phyloP scores from a whole-genome alignment of 495 filamentous ascomycete genomes.

The Penicillium taxi region DNA sequence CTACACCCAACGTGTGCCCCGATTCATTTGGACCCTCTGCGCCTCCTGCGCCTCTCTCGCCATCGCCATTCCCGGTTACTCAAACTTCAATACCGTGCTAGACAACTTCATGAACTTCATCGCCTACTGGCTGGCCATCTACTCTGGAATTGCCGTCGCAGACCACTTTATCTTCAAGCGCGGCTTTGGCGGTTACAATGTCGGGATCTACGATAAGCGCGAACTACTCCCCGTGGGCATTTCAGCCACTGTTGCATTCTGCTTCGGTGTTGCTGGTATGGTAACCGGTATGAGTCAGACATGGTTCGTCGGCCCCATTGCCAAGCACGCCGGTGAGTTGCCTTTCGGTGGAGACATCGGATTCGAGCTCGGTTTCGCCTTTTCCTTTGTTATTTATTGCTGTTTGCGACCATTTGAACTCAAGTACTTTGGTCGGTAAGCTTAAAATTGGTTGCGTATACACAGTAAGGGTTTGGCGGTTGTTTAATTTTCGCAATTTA shows the following conservation, averaged over 20 bases:
- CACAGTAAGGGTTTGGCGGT: conserved; percentile 3
- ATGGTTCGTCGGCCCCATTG: conserved; percentile 70
- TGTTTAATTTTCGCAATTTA: neutral
- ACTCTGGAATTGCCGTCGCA: conserved; percentile 59
- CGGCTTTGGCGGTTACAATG: conserved; percentile 53
- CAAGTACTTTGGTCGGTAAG: conserved; percentile 29
- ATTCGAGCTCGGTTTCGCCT: conserved; percentile 56
- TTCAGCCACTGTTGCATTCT: conserved; percentile 60
- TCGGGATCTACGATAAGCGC: conserved; percentile 53
- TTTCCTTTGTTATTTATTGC: conserved; percentile 26
- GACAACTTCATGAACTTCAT: conserved; percentile 76
- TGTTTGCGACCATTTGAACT: conserved; percentile 30
- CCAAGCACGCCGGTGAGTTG: conserved; percentile 48
- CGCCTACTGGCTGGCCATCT: conserved; percentile 81
- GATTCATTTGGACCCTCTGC: conserved; percentile 68
- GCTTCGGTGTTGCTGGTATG: conserved; percentile 62
- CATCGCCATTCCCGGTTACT: conserved; percentile 71
- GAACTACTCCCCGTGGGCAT: conserved; percentile 60
- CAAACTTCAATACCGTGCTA: conserved; percentile 60
- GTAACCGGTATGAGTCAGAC: conserved; percentile 69
- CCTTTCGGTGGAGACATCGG: conserved; percentile 64
- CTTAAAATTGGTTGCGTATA: conserved; percentile 10
- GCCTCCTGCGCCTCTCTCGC: conserved; percentile 63
- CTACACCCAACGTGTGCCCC: conserved; percentile 59
- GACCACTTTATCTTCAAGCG: conserved; percentile 76